phyloP scores from a whole-genome alignment of 352 stramenopile genomes.

The Phytophthora vignae region DNA sequence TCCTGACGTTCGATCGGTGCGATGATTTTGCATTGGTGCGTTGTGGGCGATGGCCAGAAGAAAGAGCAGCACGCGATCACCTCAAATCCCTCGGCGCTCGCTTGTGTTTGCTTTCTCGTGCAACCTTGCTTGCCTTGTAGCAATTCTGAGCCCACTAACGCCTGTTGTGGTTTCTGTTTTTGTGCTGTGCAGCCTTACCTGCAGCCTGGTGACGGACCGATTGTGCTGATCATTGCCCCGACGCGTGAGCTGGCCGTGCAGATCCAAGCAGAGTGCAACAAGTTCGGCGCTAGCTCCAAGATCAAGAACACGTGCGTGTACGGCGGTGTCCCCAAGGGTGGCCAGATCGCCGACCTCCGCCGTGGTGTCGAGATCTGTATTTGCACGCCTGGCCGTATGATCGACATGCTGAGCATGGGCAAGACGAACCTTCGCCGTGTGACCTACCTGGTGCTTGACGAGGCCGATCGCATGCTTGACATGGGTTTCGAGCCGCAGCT shows the following conservation, averaged over 20 bases:
- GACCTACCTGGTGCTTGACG: constrained; percentile 99
- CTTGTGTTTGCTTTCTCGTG: constrained; percentile 55
- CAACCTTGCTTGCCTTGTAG: constrained; percentile 16
- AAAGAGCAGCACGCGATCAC: constrained; percentile 58
- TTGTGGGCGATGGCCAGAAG: constrained; percentile 50
- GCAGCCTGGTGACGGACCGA: constrained; percentile 98
- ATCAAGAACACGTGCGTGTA: constrained; percentile 99
- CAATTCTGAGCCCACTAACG: constrained; percentile 35
- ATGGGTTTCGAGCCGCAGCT: constrained; percentile 97
- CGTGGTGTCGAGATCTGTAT: constrained; percentile 89
- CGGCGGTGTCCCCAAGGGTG: constrained; percentile 96
- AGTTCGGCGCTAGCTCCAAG: constrained; percentile 97
- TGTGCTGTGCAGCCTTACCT: constrained; percentile 75
- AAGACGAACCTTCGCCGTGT: constrained; percentile 97
- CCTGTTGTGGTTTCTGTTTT: constrained; percentile 27
- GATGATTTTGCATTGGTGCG: constrained; percentile 49
- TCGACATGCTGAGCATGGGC: constrained; percentile 97
- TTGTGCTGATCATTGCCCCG: constrained; percentile 98
- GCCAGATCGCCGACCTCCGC: constrained; percentile 89
- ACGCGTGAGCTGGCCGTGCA: constrained; percentile 99
- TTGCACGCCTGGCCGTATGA: constrained; percentile 96
- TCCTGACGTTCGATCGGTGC: constrained; percentile 42
- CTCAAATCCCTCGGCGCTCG: constrained; percentile 52
- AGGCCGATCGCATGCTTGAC: constrained; percentile 97
- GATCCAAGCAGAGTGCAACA: constrained; percentile 99